Evolutionary conservation across 2,329 filamentous ascomycete species (phyloP).

Genomic region (Colletotrichum sp.): DNA sequence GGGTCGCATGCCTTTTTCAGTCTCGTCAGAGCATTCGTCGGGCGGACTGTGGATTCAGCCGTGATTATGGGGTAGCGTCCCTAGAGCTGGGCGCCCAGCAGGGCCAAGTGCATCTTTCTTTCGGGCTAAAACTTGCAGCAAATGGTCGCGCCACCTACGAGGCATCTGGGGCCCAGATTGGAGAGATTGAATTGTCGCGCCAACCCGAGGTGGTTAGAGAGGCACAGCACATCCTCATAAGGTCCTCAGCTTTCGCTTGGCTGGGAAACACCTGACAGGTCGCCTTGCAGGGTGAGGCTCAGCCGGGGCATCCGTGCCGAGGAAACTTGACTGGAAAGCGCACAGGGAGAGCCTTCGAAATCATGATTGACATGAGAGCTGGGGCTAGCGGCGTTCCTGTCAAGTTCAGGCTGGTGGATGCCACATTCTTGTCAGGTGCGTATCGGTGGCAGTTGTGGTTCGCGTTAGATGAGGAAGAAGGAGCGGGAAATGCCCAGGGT

Average conservation of each 20-base stretch:
- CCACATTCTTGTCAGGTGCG: background rate
- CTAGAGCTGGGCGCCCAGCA: background rate
- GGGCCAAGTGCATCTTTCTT: background rate
- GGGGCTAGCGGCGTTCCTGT: background rate
- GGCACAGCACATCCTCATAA: background rate
- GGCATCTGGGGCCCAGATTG: background rate
- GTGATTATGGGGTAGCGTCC: background rate
- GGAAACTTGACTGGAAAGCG: background rate
- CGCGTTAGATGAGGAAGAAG: background rate
- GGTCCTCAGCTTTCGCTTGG: background rate
- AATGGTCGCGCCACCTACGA: background rate
- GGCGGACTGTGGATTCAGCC: background rate
- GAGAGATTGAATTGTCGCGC: background rate
- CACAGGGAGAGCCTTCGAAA: background rate
- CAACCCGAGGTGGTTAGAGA: conserved; percentile 4
- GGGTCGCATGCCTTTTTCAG: background rate
- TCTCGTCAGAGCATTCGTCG: background rate
- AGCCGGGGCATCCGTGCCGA: background rate
- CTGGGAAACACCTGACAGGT: background rate
- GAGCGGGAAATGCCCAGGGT: background rate
- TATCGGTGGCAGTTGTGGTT: background rate
- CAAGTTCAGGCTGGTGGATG: background rate
- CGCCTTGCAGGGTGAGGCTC: background rate
- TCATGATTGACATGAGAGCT: background rate
- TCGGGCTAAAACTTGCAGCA: background rate